These are phyloP conservation scores for Viola pubescens DNA, from an alignment of 441 rosid genomes.

Conservation along the genomic window DNA sequence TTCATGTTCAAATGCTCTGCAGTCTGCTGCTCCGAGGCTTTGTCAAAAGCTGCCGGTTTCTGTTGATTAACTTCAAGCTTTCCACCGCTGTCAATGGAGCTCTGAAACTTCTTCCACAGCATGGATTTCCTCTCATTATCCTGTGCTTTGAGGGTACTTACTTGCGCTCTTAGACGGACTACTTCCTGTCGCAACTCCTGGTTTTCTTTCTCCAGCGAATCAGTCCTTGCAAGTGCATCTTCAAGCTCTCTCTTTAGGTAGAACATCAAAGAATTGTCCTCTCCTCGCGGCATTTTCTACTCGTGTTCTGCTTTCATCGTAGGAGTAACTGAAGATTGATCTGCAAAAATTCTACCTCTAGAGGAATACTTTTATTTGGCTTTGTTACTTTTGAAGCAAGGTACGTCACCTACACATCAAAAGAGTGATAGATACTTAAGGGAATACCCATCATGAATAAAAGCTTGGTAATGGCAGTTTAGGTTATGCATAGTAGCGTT, in stretches of 20 bases:
- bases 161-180: constrained; percentile 53
- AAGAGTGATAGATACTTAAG: constrained; percentile 11
- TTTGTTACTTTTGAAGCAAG: constrained; percentile 39
- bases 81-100: constrained; percentile 30
- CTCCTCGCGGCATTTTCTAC: constrained; percentile 39
- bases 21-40: constrained; percentile 29
- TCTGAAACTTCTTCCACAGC: constrained; percentile 93
- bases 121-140: constrained; percentile 83
- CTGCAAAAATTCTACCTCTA: constrained; percentile 14
- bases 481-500: constrained; percentile 5
- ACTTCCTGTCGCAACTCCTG: constrained; percentile 63
- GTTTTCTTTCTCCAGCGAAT: constrained; percentile 66
- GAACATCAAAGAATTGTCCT: constrained; percentile 43
- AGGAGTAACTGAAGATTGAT: constrained; percentile 15
- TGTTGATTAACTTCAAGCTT: constrained; percentile 31
- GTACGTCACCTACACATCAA: constrained; percentile 34
- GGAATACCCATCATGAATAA: constrained; percentile 16
- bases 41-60: constrained; percentile 36
- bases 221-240: constrained; percentile 43
- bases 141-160: constrained; percentile 66
- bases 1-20: constrained; percentile 21
- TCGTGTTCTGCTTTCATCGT: constrained; percentile 16
- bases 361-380: constrained; percentile 25
- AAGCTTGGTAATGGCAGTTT: constrained; percentile 20
- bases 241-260: constrained; percentile 58